These are phyloP conservation scores for Penicillium italicum DNA, from an alignment of 2,329 filamentous ascomycete genomes.

Conservation along the genomic window DNA sequence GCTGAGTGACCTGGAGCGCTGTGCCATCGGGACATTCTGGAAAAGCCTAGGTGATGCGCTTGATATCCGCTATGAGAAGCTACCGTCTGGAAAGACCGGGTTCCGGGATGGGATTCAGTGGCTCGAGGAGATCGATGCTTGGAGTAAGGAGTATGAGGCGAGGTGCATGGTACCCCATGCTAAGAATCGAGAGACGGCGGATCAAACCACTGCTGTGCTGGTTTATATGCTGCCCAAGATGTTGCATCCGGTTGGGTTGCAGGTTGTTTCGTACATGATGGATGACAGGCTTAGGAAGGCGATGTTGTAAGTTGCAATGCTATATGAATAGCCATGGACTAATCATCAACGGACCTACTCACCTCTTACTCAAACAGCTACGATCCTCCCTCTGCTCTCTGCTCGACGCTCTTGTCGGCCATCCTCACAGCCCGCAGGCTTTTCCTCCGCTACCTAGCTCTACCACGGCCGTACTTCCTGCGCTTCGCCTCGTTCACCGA, in stretches of 20 bases:
- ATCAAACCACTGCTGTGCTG: slow-evolving; percentile 59
- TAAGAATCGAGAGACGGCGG: slow-evolving; percentile 52
- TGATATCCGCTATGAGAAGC: slow-evolving; percentile 53
- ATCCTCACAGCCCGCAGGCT: slow-evolving; percentile 54
- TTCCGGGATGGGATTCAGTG: slow-evolving; percentile 53
- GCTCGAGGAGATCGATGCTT: slow-evolving; percentile 50
- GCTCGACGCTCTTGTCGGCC: slow-evolving; percentile 41
- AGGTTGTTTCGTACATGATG: slow-evolving; percentile 59
- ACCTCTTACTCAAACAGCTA: slow-evolving; percentile 31
- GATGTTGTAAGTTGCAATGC: slow-evolving; percentile 55
- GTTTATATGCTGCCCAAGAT: slow-evolving; percentile 52
- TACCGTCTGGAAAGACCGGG: slow-evolving; percentile 43
- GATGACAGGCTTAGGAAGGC: slow-evolving; percentile 61
- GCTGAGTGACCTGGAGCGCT: slow-evolving; percentile 64
- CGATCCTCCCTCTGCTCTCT: slow-evolving; percentile 36
- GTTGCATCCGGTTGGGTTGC: slow-evolving; percentile 47
- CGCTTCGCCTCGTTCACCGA: slow-evolving; percentile 43
- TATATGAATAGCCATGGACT: neutral
- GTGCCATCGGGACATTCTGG: slow-evolving; percentile 67
- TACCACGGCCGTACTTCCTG: slow-evolving; percentile 53
- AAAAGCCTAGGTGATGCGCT: slow-evolving; percentile 68
- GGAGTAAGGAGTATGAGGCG: slow-evolving; percentile 58
- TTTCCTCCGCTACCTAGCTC: slow-evolving; percentile 55
- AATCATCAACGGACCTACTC: neutral
- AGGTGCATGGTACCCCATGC: slow-evolving; percentile 54